phyloP scores from a whole-genome alignment of 2,329 filamentous ascomycete species.

The Raffaelea albimanens region DNA sequence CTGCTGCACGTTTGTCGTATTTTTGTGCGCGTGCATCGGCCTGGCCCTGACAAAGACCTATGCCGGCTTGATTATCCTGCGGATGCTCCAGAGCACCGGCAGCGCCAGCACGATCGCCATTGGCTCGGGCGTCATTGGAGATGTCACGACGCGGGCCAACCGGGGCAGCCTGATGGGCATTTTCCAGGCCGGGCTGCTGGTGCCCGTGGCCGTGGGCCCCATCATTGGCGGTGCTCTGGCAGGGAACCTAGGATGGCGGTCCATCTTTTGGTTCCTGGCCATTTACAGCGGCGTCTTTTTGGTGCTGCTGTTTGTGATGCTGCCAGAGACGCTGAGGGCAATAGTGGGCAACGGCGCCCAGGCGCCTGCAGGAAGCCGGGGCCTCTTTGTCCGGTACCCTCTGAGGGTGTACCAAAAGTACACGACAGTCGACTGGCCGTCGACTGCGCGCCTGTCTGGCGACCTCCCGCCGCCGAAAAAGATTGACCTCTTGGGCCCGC shows the following conservation, averaged over 20 bases:
- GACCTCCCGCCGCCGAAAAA: conserved; percentile 15
- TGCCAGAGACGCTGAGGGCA: conserved; percentile 49
- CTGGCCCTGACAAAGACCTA: conserved; percentile 50
- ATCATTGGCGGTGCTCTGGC: conserved; percentile 55
- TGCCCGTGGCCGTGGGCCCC: conserved; percentile 46
- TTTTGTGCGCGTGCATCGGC: conserved; percentile 48
- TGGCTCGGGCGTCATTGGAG: conserved; percentile 60
- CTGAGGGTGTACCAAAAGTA: conserved; percentile 26
- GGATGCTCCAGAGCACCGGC: conserved; percentile 53
- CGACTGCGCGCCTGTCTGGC: background rate
- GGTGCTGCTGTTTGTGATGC: conserved; percentile 40
- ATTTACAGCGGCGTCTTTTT: conserved; percentile 43
- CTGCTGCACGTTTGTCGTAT: conserved; percentile 48
- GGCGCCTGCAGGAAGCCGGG: conserved; percentile 48
- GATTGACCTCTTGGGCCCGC: conserved; percentile 46
- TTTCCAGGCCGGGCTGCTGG: conserved; percentile 46
- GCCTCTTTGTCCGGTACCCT: conserved; percentile 47
- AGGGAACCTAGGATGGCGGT: conserved; percentile 54
- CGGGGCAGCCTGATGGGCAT: conserved; percentile 64
- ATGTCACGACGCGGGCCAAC: conserved; percentile 58
- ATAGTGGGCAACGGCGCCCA: conserved; percentile 55
- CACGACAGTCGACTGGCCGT: conserved; percentile 21
- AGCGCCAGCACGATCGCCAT: conserved; percentile 63
- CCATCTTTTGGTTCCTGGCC: conserved; percentile 60
- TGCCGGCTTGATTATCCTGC: conserved; percentile 46